Evolutionary conservation across 225 moss, liverwort and hornwort species (phyloP), one percentile per base, ranked within the genome.

Genomic region (Asterella californica): DNA sequence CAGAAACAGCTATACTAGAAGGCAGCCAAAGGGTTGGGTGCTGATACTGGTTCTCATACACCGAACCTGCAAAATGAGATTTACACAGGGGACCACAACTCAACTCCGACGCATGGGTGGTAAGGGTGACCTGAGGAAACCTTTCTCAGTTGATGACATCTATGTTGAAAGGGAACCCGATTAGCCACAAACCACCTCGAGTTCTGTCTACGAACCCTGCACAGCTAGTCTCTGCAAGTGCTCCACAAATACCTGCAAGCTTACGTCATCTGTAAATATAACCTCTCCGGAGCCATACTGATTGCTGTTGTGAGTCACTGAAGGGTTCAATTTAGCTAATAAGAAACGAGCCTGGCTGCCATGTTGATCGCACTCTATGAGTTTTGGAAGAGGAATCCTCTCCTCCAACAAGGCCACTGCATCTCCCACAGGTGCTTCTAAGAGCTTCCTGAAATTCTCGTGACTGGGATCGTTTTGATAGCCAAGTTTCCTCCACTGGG

Each of bases 301-400:
- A 60, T 92, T 86, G 79, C 76, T 94, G 72, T 90, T 94, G 42
- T 96, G 96, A 0, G 96, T 96, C 18, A 92, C 87, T 45, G 96
- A 96, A 15, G 96, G 96, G 69, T 96, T 96, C 36, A 96, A 80
- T 76, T 96, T 96, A 52, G 96, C 96, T 81, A 96, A 82, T 81
- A 96, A 80, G 82, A 96, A 96, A n/a, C 96, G 90, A 38, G 96
- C 96, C 75, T 96, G 96, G 82, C 96, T 96, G 11, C 94, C 96
- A 77, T 93, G 90, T 82, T 94, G 96, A 77, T 96, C 96, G 76
- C 96, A 96, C 69, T 93, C 89, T 54, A 96, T 92, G 9, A 96
- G 90, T 80, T 85, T 91, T 12, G 96, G 94, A 18, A 91, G 80
- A 65, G 96, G 96, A 75, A 91, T 94, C 74, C 96, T 90, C 42